phyloP scores from a whole-genome alignment of 2,329 filamentous ascomycete species.

The Trichoderma harzianum region DNA sequence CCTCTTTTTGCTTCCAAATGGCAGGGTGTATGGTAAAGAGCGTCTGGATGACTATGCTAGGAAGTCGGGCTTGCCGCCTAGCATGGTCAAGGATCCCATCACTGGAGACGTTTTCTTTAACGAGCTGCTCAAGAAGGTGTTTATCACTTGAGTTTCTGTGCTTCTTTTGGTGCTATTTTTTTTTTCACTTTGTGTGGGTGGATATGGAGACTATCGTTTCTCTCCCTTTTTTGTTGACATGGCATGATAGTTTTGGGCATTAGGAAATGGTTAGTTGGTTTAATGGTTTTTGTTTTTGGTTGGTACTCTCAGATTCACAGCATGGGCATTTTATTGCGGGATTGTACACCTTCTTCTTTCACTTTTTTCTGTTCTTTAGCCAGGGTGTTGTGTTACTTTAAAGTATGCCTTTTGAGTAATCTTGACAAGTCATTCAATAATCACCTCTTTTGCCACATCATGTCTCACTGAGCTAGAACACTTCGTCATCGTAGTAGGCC shows the following conservation, averaged over 20 bases:
- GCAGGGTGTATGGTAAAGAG: slow-evolving; percentile 75
- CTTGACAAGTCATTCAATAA: neutral
- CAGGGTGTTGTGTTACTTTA: neutral
- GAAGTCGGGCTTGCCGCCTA: slow-evolving; percentile 68
- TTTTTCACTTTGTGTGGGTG: neutral
- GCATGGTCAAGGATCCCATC: slow-evolving; percentile 72
- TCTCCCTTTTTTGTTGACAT: neutral
- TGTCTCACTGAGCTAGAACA: neutral
- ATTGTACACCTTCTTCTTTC: neutral
- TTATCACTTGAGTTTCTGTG: slow-evolving; percentile 62
- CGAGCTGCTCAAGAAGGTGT: slow-evolving; percentile 76
- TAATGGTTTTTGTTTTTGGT: neutral
- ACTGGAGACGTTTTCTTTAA: slow-evolving; percentile 65
- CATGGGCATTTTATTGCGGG: neutral
- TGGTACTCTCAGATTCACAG: neutral
- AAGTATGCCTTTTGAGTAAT: neutral
- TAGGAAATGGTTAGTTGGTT: neutral
- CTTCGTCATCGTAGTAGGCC: neutral
- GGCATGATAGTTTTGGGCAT: neutral
- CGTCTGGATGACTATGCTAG: slow-evolving; percentile 71
- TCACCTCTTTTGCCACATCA: neutral
- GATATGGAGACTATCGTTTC: neutral
- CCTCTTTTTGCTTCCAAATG: slow-evolving; percentile 81
- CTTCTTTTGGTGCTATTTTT: neutral
- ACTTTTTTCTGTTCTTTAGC: neutral